Evolutionary conservation across 169 alveolate genomes (phyloP).

Genomic region (Plasmodium adleri): DNA sequence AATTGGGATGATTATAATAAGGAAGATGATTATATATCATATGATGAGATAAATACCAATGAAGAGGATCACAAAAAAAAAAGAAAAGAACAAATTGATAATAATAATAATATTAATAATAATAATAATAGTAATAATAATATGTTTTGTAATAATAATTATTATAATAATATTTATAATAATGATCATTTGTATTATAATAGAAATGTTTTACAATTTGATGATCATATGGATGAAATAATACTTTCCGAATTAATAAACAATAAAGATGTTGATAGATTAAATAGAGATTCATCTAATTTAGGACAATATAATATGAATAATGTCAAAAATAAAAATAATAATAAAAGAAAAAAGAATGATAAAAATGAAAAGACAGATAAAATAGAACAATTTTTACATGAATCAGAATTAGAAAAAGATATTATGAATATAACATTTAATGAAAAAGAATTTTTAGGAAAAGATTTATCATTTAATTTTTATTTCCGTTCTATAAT

Average conservation of each 20-base stretch:
- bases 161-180: background rate
- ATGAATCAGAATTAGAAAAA: conserved; percentile 67
- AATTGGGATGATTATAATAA: background rate
- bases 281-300: background rate
- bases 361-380: conserved; percentile 60
- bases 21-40: conserved; percentile 13
- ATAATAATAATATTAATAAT: background rate
- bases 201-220: background rate
- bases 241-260: background rate
- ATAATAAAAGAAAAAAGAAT: conserved; percentile 22
- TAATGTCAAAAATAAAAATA: conserved; percentile 39
- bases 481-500: conserved; percentile 33
- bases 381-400: conserved; percentile 49
- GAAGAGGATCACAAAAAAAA: background rate
- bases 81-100: background rate
- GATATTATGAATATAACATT: conserved; percentile 63
- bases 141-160: background rate
- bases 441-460: conserved; percentile 27
- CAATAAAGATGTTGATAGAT: background rate
- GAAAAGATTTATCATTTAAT: conserved; percentile 24
- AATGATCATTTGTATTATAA: background rate
- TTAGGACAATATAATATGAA: conserved; percentile 4
- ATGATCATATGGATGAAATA: background rate
- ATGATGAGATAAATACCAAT: conserved; percentile 2
- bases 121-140: conserved; percentile 7